These are phyloP conservation scores for Cercospora citrullina DNA, from an alignment of 2,329 filamentous ascomycete genomes.

Conservation along the genomic window DNA sequence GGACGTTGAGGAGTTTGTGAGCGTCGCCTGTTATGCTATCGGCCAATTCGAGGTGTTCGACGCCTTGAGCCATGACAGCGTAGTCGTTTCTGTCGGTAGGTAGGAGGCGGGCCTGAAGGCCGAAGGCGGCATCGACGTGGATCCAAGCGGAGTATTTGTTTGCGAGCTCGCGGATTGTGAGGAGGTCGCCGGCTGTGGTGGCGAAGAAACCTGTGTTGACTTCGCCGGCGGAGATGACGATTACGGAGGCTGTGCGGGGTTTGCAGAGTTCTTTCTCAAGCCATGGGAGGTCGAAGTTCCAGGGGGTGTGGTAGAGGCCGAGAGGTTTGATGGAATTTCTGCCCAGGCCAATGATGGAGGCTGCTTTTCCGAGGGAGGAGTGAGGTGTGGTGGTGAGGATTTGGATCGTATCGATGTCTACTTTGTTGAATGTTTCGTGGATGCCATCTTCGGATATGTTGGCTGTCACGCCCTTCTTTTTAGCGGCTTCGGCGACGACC, in stretches of 20 bases:
- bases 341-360: constrained; percentile 77
- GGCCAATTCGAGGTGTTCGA: constrained; percentile 71
- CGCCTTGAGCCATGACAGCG: constrained; percentile 51
- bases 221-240: constrained; percentile 81
- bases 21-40: constrained; percentile 85
- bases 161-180: constrained; percentile 65
- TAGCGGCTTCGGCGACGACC: constrained; percentile 53
- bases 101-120: constrained; percentile 73
- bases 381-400: constrained; percentile 80
- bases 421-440: constrained; percentile 62
- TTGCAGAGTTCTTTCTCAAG: constrained; percentile 63
- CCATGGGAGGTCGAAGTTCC: constrained; percentile 67
- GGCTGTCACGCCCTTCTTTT: constrained; percentile 28
- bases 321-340: constrained; percentile 66
- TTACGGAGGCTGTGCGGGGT: constrained; percentile 62
- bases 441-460: constrained; percentile 71
- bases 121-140: constrained; percentile 90
- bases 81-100: constrained; percentile 56
- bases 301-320: constrained; percentile 56
- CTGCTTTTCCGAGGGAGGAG: constrained; percentile 81
- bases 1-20: constrained; percentile 92
- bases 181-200: constrained; percentile 60
- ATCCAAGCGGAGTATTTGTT: constrained; percentile 78
- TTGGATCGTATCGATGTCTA: constrained; percentile 68
- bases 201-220: constrained; percentile 88